phyloP scores from a whole-genome alignment of 2,329 filamentous ascomycete genomes.

The Byssoonygena ceratinophila region DNA sequence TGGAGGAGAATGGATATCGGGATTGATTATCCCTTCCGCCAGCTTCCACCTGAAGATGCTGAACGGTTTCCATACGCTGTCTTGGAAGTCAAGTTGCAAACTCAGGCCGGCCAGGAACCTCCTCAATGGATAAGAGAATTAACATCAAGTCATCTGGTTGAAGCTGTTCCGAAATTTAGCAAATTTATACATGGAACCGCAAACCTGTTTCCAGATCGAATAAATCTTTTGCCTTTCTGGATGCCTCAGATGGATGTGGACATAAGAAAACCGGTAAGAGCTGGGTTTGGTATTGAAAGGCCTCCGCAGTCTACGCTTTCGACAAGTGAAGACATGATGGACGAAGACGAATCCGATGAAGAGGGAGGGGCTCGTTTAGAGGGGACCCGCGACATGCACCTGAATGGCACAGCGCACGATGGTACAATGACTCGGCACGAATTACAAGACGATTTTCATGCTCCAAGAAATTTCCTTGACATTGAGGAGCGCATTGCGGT shows the following conservation, averaged over 20 bases:
- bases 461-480: slow-evolving; percentile 49
- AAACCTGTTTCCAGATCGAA: slow-evolving; percentile 72
- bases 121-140: slow-evolving; percentile 94
- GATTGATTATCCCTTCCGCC: slow-evolving; percentile 86
- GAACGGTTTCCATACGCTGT: slow-evolving; percentile 92
- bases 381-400: slow-evolving; percentile 28
- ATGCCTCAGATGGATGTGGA: slow-evolving; percentile 97
- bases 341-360: slow-evolving; percentile 60
- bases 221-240: slow-evolving; percentile 90
- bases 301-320: slow-evolving; percentile 63
- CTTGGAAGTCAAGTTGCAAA: slow-evolving; percentile 94
- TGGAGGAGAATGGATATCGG: slow-evolving; percentile 97
- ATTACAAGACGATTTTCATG: slow-evolving; percentile 37
- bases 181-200: slow-evolving; percentile 97
- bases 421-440: slow-evolving; percentile 44
- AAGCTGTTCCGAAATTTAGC: slow-evolving; percentile 98
- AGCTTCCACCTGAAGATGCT: slow-evolving; percentile 73
- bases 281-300: slow-evolving; percentile 82
- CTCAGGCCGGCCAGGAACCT: slow-evolving; percentile 85
- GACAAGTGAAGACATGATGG: slow-evolving; percentile 66
- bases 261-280: slow-evolving; percentile 82
- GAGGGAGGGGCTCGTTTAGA: slow-evolving; percentile 36
- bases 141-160: slow-evolving; percentile 84
- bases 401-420: slow-evolving; percentile 38
- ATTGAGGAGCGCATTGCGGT: slow-evolving; percentile 72